Percentiles rank a stretch among this genome's conserved stretches.
Evolutionary conservation across 345 rosid genomes (phyloP).

Genomic region (Salix arbutifolia): DNA sequence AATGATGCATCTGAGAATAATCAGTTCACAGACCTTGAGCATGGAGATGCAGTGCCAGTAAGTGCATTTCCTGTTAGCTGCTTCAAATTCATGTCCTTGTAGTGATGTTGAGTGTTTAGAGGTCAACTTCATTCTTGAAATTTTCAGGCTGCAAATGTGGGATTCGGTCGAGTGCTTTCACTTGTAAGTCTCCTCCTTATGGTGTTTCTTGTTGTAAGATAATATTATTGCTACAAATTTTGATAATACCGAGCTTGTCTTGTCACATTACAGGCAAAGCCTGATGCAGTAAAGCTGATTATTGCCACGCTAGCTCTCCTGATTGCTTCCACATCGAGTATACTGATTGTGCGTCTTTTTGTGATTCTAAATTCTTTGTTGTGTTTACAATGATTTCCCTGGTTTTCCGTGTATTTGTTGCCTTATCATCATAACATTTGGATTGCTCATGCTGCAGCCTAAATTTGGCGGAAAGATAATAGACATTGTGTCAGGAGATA

Average conservation of each 20-base stretch:
- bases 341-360: slow-evolving; percentile 52
- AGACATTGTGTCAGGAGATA: slow-evolving; percentile 46
- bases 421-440: neutral
- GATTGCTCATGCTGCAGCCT: slow-evolving; percentile 30
- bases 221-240: neutral
- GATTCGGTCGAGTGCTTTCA: neutral
- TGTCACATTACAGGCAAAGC: slow-evolving; percentile 55
- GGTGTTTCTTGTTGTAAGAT: neutral
- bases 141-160: neutral
- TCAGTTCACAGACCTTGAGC: neutral
- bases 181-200: neutral
- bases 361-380: neutral
- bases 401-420: neutral
- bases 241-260: neutral
- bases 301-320: slow-evolving; percentile 70
- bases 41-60: neutral
- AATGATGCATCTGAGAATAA: neutral
- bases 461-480: slow-evolving; percentile 44
- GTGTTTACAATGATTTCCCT: neutral
- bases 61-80: neutral
- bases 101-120: neutral
- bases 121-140: neutral
- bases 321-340: slow-evolving; percentile 64
- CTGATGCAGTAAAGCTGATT: slow-evolving; percentile 68
- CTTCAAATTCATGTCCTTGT: neutral